Evolutionary conservation across 2,329 filamentous ascomycete species (phyloP).

Genomic region (Colletotrichum caudatum): DNA sequence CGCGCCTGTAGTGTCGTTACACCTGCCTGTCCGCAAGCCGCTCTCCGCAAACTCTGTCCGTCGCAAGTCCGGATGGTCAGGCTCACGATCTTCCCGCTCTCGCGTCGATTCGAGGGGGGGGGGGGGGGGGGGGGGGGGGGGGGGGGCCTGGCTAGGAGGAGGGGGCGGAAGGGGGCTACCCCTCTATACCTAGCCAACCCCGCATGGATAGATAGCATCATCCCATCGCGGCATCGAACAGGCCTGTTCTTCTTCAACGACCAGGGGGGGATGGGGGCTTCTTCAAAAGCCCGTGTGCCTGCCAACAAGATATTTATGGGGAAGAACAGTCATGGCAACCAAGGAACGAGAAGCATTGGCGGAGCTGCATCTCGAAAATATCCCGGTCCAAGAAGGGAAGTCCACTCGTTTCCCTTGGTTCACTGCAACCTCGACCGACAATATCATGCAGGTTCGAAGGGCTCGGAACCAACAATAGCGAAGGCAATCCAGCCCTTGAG

Average conservation of each 20-base stretch:
- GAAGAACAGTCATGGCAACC: slow-evolving; percentile 16
- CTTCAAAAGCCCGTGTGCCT: slow-evolving; percentile 3
- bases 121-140: slow-evolving; percentile 10
- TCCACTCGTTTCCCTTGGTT: slow-evolving; percentile 19
- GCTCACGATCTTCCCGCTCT: slow-evolving; percentile 40
- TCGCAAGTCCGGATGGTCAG: slow-evolving; percentile 33
- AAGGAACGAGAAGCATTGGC: slow-evolving; percentile 24
- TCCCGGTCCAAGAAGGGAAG: slow-evolving; percentile 30
- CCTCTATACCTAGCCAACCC: slow-evolving; percentile 34
- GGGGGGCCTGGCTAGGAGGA: slow-evolving; percentile 22
- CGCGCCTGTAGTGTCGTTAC: slow-evolving; percentile 35
- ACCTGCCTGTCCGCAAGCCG: slow-evolving; percentile 37
- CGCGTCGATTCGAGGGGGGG: slow-evolving; percentile 36
- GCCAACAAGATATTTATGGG: slow-evolving; percentile 22
- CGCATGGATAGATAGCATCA: slow-evolving; percentile 37
- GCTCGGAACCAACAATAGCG: slow-evolving; percentile 38
- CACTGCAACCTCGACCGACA: slow-evolving; percentile 31
- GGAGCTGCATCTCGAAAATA: slow-evolving; percentile 35
- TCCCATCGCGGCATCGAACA: slow-evolving; percentile 38
- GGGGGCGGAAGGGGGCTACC: slow-evolving; percentile 23
- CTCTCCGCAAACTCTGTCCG: slow-evolving; percentile 40
- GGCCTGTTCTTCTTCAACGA: slow-evolving; percentile 40
- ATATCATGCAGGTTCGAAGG: slow-evolving; percentile 37
- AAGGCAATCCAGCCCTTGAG: slow-evolving; percentile 28
- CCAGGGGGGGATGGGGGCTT: slow-evolving; percentile 4